Percentiles rank a stretch among this genome's conserved stretches.
Evolutionary conservation across 768 basidiomycete species (phyloP).

Genomic region (Lentinula raphanica): DNA sequence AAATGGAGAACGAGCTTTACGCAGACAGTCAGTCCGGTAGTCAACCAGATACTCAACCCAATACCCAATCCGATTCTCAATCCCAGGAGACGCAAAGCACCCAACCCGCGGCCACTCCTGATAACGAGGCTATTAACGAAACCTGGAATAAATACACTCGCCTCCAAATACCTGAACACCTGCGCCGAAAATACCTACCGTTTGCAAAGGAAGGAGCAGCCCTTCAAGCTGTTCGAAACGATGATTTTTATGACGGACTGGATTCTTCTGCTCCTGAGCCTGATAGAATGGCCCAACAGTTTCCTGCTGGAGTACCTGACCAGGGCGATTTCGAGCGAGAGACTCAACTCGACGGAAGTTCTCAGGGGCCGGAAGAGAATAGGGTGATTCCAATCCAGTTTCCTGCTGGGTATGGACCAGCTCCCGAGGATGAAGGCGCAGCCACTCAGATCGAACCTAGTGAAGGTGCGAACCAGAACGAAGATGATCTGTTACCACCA

Average conservation of each 20-base stretch:
- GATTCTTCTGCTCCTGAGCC: neutral
- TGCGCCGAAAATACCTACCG: neutral
- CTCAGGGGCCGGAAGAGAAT: neutral
- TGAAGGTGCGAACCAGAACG: neutral
- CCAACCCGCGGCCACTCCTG: neutral
- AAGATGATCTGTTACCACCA: neutral
- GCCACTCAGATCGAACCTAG: neutral
- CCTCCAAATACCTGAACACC: neutral
- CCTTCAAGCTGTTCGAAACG: neutral
- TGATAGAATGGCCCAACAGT: neutral
- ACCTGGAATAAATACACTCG: neutral
- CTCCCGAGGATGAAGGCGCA: neutral
- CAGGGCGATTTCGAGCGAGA: neutral
- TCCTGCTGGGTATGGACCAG: neutral
- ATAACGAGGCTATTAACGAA: neutral
- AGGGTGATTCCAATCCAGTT: neutral
- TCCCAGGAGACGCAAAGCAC: conserved; percentile 2
- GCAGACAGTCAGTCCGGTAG: neutral
- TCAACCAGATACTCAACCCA: too few relatives aligned
- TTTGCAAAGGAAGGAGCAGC: neutral
- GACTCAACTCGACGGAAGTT: neutral
- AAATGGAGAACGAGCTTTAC: neutral
- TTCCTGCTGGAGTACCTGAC: neutral
- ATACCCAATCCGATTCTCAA: too few relatives aligned
- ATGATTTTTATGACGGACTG: neutral